These are phyloP conservation scores for Pelargonium fulgidum DNA, from an alignment of 441 rosid genomes.

Conservation along the genomic window DNA sequence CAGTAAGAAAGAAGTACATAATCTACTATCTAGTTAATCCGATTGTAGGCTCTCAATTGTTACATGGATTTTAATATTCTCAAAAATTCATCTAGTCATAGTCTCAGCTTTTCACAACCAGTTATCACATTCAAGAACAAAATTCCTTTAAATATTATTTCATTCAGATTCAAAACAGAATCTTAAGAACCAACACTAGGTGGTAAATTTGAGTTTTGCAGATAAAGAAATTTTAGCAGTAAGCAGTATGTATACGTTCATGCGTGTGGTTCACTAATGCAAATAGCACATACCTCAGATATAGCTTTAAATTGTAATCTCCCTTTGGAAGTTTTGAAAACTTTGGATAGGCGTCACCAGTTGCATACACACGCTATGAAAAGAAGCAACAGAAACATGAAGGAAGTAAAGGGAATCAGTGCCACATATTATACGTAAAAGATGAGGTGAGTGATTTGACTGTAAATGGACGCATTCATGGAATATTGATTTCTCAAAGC, in stretches of 20 bases:
- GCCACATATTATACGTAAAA: slow-evolving; percentile 15
- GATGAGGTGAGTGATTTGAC: slow-evolving; percentile 5
- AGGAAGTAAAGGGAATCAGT: slow-evolving; percentile 15
- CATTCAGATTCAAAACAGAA: background rate
- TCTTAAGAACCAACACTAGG: slow-evolving; percentile 12
- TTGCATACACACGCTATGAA: slow-evolving; percentile 67
- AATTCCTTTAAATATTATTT: background rate
- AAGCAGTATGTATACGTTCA: background rate
- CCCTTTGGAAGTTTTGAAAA: slow-evolving; percentile 87
- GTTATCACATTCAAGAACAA: background rate
- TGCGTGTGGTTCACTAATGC: background rate
- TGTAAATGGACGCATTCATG: slow-evolving; percentile 11
- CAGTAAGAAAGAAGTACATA: background rate
- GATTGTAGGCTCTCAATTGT: background rate
- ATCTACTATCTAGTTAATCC: background rate
- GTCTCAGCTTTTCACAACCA: background rate
- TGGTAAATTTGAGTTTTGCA: slow-evolving; percentile 8
- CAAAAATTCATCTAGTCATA: background rate
- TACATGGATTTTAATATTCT: background rate
- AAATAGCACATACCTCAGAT: slow-evolving; percentile 52
- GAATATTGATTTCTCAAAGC: background rate
- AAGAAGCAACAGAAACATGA: slow-evolving; percentile 2
- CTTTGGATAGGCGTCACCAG: slow-evolving; percentile 88
- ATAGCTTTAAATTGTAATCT: slow-evolving; percentile 70
- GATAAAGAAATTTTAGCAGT: background rate